Conservation (phyloP, 306 rosid species). For the Pterocarpus macrocarpus region DNA sequence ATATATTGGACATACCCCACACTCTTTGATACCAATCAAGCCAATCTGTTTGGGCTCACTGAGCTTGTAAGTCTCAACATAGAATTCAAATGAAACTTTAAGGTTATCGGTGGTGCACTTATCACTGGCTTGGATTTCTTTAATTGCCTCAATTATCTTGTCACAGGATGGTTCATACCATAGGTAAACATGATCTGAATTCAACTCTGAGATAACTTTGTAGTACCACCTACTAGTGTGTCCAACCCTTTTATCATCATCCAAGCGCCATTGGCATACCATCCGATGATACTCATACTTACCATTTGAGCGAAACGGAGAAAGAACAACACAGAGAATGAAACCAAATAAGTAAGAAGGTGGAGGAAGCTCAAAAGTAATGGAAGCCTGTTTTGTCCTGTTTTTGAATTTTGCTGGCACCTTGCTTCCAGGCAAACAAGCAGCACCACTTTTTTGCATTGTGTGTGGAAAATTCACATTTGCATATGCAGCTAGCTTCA, state of each 20-base stretch:
- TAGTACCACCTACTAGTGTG: not conserved
- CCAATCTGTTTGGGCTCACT: constrained; percentile 22
- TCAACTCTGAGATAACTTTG: not conserved
- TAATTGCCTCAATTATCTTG: constrained; percentile 3
- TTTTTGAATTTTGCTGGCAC: constrained; percentile 15
- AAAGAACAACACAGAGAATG: constrained; percentile 35
- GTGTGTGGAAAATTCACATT: not conserved
- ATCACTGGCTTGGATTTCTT: not conserved
- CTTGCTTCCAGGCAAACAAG: constrained; percentile 39
- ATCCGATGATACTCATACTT: constrained; percentile 4
- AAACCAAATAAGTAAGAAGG: constrained; percentile 11
- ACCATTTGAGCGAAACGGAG: not conserved
- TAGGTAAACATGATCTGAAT: constrained; percentile 34
- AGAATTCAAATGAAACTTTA: constrained; percentile 18
- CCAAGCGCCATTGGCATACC: constrained; percentile 8
- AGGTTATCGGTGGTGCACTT: not conserved
- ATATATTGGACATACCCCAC: constrained; percentile 41
- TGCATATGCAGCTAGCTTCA: not conserved
- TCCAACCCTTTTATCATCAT: constrained; percentile 5
- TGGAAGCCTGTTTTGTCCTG: not conserved
- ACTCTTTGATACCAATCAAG: constrained; percentile 22
- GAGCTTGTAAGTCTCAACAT: constrained; percentile 9
- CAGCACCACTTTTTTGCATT: not conserved
- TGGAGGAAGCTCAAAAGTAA: constrained; percentile 18
- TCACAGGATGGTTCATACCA: constrained; percentile 32